A percentile compares a stretch with the other conserved stretches of the same genome.
These are phyloP conservation scores for Ophiostoma montium DNA, from an alignment of 2,329 filamentous ascomycete genomes.

Conservation along the genomic window DNA sequence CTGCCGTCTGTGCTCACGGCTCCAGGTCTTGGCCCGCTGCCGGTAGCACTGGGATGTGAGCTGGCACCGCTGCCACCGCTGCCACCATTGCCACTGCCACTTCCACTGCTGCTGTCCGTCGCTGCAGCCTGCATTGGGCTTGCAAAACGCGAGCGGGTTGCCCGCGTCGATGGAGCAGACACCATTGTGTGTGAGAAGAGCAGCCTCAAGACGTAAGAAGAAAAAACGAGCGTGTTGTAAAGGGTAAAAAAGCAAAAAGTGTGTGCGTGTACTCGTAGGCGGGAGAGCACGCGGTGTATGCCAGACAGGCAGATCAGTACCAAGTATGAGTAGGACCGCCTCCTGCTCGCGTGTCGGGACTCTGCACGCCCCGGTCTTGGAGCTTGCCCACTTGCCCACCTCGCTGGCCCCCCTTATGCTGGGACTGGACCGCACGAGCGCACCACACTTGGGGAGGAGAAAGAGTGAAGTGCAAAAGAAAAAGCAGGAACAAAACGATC, in stretches of 20 bases:
- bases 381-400: too few species aligned
- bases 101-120: constrained; percentile 3
- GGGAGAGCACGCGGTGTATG: too few species aligned
- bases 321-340: too few species aligned
- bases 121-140: constrained; percentile 29
- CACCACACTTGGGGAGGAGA: too few species aligned
- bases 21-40: constrained; percentile 1
- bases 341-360: too few species aligned
- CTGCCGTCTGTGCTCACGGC: constrained; percentile 5
- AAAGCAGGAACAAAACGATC: background rate
- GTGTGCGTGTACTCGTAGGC: too few species aligned
- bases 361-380: too few species aligned
- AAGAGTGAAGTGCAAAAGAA: background rate
- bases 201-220: background rate
- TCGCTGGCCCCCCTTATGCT: too few species aligned
- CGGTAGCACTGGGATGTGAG: background rate
- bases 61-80: background rate
- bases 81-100: background rate
- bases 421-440: too few species aligned
- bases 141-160: constrained; percentile 42
- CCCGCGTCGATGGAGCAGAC: constrained; percentile 29
- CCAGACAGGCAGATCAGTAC: too few species aligned
- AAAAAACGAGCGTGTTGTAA: background rate
- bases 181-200: constrained; percentile 9
- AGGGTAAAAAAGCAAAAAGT: background rate